These are phyloP conservation scores for Prunus salicina DNA, from an alignment of 306 rosid species.

Conservation along the genomic window DNA sequence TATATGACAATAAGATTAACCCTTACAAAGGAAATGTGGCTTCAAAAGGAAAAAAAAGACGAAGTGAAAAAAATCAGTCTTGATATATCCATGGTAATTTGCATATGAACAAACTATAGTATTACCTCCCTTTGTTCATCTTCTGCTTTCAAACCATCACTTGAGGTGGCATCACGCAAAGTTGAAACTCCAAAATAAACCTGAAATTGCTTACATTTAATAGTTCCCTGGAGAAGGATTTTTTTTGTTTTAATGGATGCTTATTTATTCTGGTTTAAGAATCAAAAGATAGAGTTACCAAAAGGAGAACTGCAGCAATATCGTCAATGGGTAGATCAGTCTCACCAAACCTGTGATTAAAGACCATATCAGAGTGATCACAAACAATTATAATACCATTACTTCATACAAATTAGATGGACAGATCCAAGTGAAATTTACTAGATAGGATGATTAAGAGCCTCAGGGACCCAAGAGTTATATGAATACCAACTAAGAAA, in stretches of 20 bases:
- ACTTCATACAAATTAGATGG: background rate
- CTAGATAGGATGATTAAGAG: background rate
- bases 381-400: conserved; percentile 7
- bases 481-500: background rate
- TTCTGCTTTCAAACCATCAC: conserved; percentile 71
- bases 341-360: conserved; percentile 76
- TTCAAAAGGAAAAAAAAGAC: conserved; percentile 9
- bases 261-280: background rate
- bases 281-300: conserved; percentile 48
- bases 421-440: background rate
- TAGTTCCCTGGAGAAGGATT: conserved; percentile 19
- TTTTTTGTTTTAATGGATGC: conserved; percentile 20
- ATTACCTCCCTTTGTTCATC: conserved; percentile 96
- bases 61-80: background rate
- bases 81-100: background rate
- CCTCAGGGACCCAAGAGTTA: background rate
- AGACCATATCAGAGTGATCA: conserved; percentile 18
- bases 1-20: conserved; percentile 19
- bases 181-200: conserved; percentile 95
- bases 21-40: background rate
- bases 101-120: conserved; percentile 1
- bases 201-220: conserved; percentile 37
- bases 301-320: conserved; percentile 82
- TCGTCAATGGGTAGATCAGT: conserved; percentile 93
- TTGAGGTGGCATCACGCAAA: conserved; percentile 79